These are phyloP conservation scores for Penicillium antarcticum DNA, from an alignment of 495 filamentous ascomycete genomes.

Conservation along the genomic window DNA sequence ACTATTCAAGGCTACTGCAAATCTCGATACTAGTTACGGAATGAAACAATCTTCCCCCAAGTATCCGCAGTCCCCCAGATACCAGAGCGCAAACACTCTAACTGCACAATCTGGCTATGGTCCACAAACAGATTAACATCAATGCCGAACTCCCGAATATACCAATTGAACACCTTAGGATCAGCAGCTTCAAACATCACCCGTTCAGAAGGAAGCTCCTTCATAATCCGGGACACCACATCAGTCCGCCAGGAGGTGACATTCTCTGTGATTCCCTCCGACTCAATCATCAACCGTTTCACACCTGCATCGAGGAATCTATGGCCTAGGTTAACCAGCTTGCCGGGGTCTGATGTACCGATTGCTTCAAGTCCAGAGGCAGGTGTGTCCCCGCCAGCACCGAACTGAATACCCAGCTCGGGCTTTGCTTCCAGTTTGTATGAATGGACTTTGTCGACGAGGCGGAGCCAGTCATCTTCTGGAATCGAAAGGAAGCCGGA, in stretches of 20 bases:
- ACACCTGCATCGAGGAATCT: constrained; percentile 54
- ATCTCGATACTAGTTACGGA: constrained; percentile 13
- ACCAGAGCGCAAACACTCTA: constrained; percentile 49
- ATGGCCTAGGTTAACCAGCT: constrained; percentile 47
- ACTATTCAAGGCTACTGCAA: too few species aligned
- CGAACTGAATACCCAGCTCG: constrained; percentile 59
- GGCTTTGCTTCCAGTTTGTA: constrained; percentile 55
- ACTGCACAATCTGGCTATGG: constrained; percentile 59
- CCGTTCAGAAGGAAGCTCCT: constrained; percentile 49
- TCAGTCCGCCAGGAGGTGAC: constrained; percentile 55
- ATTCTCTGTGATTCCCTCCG: constrained; percentile 61
- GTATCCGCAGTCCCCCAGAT: constrained; percentile 59
- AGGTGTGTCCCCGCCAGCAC: constrained; percentile 55
- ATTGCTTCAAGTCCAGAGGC: constrained; percentile 46
- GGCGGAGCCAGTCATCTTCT: constrained; percentile 54
- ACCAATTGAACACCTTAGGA: constrained; percentile 58
- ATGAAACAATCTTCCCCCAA: constrained; percentile 56
- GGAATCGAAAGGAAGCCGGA: constrained; percentile 55
- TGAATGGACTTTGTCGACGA: constrained; percentile 50
- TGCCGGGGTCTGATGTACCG: constrained; percentile 51
- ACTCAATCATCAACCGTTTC: constrained; percentile 59
- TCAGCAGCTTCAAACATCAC: constrained; percentile 65
- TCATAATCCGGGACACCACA: constrained; percentile 53
- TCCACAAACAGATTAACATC: constrained; percentile 61
- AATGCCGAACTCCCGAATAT: constrained; percentile 56